Percentiles rank a stretch among this genome's conserved stretches.
Evolutionary conservation across 202 grass and related monocot species (phyloP).

Genomic region (Digitaria exilis): DNA sequence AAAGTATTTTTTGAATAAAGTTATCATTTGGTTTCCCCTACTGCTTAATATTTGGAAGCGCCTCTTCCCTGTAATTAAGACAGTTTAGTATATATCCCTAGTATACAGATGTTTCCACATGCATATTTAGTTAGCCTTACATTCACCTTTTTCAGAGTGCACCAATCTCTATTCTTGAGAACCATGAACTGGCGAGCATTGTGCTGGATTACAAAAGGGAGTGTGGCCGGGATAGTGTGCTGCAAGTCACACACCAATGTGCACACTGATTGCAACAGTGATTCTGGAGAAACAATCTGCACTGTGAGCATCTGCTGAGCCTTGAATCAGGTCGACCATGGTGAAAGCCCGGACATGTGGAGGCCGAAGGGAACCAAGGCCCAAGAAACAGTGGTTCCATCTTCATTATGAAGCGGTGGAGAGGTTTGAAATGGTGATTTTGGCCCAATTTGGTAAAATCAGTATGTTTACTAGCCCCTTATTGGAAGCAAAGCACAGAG

Average conservation of each 20-base stretch:
- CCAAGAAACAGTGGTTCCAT: constrained; percentile 21
- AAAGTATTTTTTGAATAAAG: not conserved
- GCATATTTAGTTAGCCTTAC: constrained; percentile 12
- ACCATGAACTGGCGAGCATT: constrained; percentile 84
- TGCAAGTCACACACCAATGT: constrained; percentile 82
- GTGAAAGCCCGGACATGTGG: constrained; percentile 79
- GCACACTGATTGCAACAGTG: constrained; percentile 49
- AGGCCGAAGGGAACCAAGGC: constrained; percentile 50
- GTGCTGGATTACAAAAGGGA: constrained; percentile 88
- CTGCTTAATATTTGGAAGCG: not conserved
- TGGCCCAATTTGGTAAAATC: constrained; percentile 19
- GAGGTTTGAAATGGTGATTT: constrained; percentile 29
- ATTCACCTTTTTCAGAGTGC: constrained; percentile 57
- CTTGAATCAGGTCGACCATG: constrained; percentile 75
- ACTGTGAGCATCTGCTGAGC: constrained; percentile 85
- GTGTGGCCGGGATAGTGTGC: constrained; percentile 73
- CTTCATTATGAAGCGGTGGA: constrained; percentile 32
- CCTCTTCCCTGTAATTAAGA: not conserved
- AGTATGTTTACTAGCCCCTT: constrained; percentile 5
- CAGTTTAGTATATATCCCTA: not conserved
- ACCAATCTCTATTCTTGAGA: constrained; percentile 91
- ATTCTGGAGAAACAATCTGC: constrained; percentile 47
- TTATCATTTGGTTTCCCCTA: not conserved
- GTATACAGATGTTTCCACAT: not conserved
- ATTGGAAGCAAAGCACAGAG: constrained; percentile 33